A percentile compares a stretch with the other conserved stretches of the same genome.
Evolutionary conservation across 2,329 filamentous ascomycete species (phyloP).

Genomic region (Eurotiales sp.): DNA sequence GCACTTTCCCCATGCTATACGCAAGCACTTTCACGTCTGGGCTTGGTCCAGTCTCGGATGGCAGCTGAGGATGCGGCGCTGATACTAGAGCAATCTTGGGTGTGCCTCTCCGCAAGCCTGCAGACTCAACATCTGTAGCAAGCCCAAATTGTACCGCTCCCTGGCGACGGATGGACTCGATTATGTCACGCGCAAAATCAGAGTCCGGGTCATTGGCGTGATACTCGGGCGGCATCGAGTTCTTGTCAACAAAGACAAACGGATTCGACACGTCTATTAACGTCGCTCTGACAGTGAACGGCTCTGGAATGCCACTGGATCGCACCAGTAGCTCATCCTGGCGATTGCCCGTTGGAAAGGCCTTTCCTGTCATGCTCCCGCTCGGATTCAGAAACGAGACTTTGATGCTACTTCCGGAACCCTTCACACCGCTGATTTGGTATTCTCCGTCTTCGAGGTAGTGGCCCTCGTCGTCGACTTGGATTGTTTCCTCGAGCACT

Average conservation of each 20-base stretch:
- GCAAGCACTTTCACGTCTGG: conserved; percentile 25
- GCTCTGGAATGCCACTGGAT: conserved; percentile 41
- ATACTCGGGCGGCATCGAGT: conserved; percentile 44
- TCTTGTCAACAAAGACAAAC: conserved; percentile 55
- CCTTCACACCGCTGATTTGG: conserved; percentile 58
- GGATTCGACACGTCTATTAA: conserved; percentile 62
- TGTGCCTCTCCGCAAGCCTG: conserved; percentile 48
- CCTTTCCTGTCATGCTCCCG: conserved; percentile 58
- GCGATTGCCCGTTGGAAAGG: conserved; percentile 55
- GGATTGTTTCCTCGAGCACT: conserved; percentile 54
- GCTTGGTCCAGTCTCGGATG: neutral
- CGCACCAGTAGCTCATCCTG: conserved; percentile 18
- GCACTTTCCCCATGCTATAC: conserved; percentile 24
- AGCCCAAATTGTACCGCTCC: conserved; percentile 59
- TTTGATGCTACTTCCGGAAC: conserved; percentile 52
- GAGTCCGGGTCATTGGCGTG: conserved; percentile 1
- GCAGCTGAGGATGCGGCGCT: neutral
- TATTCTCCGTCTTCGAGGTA: conserved; percentile 49
- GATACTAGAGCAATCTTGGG: conserved; percentile 59
- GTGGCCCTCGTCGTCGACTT: conserved; percentile 44
- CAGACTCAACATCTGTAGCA: conserved; percentile 29
- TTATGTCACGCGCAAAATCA: conserved; percentile 28
- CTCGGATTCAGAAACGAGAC: conserved; percentile 58
- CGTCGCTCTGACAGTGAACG: conserved; percentile 42
- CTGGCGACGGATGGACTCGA: conserved; percentile 53